Evolutionary conservation across 176 grass and related monocot genomes (phyloP).

Genomic region (Triticum timopheevii): DNA sequence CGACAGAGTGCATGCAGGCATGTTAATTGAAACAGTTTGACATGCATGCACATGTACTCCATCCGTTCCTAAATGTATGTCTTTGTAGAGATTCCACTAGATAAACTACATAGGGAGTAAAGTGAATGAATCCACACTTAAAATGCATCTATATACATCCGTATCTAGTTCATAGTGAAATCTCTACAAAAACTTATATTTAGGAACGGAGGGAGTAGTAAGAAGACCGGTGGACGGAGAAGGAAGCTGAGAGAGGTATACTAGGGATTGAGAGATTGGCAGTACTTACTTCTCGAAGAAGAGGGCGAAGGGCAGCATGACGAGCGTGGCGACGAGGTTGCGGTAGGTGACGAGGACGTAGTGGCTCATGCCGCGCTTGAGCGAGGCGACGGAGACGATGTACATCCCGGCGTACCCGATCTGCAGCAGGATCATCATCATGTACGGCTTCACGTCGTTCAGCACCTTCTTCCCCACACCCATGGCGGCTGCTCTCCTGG

Average conservation of each 20-base stretch:
- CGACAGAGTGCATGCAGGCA: neutral
- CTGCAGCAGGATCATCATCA: slow-evolving; percentile 83
- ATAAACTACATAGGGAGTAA: too few species aligned
- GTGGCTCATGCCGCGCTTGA: slow-evolving; percentile 76
- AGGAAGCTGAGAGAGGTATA: too few species aligned
- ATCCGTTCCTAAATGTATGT: too few species aligned
- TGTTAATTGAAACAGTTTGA: neutral
- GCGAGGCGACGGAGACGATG: slow-evolving; percentile 66
- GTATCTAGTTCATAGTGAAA: too few species aligned
- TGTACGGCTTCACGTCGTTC: slow-evolving; percentile 67
- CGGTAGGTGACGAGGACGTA: slow-evolving; percentile 87
- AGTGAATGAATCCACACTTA: too few species aligned
- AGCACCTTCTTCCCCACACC: slow-evolving; percentile 52
- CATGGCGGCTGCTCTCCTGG: slow-evolving; percentile 14
- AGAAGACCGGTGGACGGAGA: too few species aligned
- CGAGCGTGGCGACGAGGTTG: slow-evolving; percentile 48
- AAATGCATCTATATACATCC: too few species aligned
- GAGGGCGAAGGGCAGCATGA: slow-evolving; percentile 74
- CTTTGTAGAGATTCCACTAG: too few species aligned
- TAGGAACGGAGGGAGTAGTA: too few species aligned
- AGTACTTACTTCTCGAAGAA: slow-evolving; percentile 57
- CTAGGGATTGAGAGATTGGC: neutral
- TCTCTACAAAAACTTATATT: too few species aligned
- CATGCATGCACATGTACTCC: neutral
- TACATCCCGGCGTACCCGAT: slow-evolving; percentile 84